Conservation (phyloP, 768 basidiomycete species). For the Mycena venus region DNA sequence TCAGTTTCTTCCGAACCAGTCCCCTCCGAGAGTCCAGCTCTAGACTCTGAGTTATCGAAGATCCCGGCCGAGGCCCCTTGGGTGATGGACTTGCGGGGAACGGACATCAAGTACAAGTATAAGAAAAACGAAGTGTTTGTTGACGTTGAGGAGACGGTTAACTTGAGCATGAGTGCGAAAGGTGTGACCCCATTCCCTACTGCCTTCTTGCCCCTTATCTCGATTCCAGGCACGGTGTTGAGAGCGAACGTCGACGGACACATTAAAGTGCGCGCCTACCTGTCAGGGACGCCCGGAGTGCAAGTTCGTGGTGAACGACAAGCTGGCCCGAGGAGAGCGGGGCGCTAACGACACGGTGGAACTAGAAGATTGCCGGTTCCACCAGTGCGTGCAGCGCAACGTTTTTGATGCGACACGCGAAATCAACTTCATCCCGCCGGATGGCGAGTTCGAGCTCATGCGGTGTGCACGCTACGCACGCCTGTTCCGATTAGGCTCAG, state of each 20-base stretch:
- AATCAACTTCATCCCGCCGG: conserved; percentile 97
- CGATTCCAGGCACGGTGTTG: conserved; percentile 84
- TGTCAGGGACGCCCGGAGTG: conserved; percentile 98
- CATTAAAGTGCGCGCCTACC: conserved; percentile 97
- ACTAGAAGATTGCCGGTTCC: conserved; percentile 97
- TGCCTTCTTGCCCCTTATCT: neutral
- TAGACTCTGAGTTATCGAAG: conserved; percentile 97
- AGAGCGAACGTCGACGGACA: conserved; percentile 99
- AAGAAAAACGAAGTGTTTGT: conserved; percentile 99
- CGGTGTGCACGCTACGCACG: conserved; percentile 61
- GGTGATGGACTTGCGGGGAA: conserved; percentile 93
- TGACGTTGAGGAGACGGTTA: conserved; percentile 98
- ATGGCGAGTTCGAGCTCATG: conserved; percentile 99
- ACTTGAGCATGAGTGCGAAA: conserved; percentile 97
- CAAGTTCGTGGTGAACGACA: conserved; percentile 99
- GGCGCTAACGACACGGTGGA: conserved; percentile 87
- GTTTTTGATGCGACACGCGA: conserved; percentile 95
- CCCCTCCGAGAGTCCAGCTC: too few relatives aligned
- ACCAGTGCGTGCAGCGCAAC: conserved; percentile 95
- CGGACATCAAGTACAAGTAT: conserved; percentile 98
- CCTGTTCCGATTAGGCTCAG: neutral
- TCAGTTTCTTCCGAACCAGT: too few relatives aligned
- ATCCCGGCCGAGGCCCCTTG: conserved; percentile 98
- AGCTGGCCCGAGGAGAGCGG: conserved; percentile 89
- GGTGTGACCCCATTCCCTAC: conserved; percentile 59